Evolutionary conservation across 805 yeast genomes (phyloP).

Genomic region (Schwanniomyces vanrijiae): DNA sequence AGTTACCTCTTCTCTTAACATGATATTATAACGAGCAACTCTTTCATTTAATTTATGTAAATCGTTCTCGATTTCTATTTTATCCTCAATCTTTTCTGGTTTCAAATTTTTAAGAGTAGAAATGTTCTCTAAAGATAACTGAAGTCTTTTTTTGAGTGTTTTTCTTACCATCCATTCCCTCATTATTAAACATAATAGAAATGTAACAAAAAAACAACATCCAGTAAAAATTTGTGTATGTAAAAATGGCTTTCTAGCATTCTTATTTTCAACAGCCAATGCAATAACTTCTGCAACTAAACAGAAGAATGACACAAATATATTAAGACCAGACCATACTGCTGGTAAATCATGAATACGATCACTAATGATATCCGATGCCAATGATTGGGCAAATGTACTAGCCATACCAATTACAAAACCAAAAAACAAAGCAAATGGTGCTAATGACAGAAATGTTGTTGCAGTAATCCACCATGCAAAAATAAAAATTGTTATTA

Average conservation of each 20-base stretch:
- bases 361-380: conserved; percentile 20
- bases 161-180: conserved; percentile 49
- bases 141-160: conserved; percentile 22
- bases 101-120: not conserved
- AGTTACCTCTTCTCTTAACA: conserved; percentile 7
- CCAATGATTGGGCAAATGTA: conserved; percentile 23
- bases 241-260: conserved; percentile 44
- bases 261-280: conserved; percentile 37
- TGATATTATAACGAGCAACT: conserved; percentile 15
- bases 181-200: conserved; percentile 43
- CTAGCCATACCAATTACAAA: conserved; percentile 30
- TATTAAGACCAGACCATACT: conserved; percentile 40
- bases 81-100: conserved; percentile 2
- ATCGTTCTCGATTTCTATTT: conserved; percentile 8
- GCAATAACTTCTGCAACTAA: conserved; percentile 57
- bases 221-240: conserved; percentile 66
- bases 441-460: conserved; percentile 29
- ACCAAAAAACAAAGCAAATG: conserved; percentile 30
- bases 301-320: conserved; percentile 29
- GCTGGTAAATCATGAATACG: conserved; percentile 29
- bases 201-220: conserved; percentile 41
- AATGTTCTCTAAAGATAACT: conserved; percentile 2
- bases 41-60: conserved; percentile 14
- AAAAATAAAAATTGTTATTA: conserved; percentile 23
- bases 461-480: conserved; percentile 42